These are phyloP conservation scores for Colletotrichum sidae DNA, from an alignment of 2,329 filamentous ascomycete species.

Conservation along the genomic window DNA sequence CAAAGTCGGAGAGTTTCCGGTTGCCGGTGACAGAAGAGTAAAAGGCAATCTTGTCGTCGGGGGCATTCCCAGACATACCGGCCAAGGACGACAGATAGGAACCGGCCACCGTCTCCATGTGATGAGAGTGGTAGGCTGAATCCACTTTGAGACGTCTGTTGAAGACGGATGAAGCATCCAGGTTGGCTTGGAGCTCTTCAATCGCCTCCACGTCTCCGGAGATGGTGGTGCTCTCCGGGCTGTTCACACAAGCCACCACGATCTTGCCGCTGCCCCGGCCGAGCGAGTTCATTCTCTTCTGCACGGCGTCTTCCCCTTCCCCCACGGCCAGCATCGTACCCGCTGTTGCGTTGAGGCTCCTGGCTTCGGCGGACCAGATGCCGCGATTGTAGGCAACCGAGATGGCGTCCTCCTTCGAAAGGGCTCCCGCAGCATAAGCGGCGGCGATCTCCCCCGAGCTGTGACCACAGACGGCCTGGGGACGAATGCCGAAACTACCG, in stretches of 20 bases:
- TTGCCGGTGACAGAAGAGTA: background rate
- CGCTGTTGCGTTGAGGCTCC: constrained; percentile 40
- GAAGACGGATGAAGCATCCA: too few species aligned
- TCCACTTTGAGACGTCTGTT: too few species aligned
- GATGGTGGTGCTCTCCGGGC: constrained; percentile 62
- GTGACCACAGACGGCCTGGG: constrained; percentile 56
- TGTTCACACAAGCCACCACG: constrained; percentile 59
- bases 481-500: constrained; percentile 44
- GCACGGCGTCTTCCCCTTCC: constrained; percentile 54
- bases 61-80: too few species aligned
- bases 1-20: constrained; percentile 47
- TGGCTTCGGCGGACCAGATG: constrained; percentile 37
- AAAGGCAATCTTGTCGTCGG: background rate
- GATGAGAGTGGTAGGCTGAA: too few species aligned
- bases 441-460: constrained; percentile 64
- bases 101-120: too few species aligned
- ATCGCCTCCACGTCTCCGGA: constrained; percentile 42
- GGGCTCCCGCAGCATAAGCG: constrained; percentile 58
- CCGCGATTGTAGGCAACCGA: constrained; percentile 42
- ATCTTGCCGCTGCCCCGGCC: constrained; percentile 32
- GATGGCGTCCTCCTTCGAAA: constrained; percentile 56
- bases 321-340: constrained; percentile 69
- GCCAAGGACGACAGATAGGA: too few species aligned
- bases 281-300: background rate
- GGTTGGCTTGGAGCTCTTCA: too few species aligned